Conservation (phyloP, 2,329 filamentous ascomycete species). For the Xylaria sp. region DNA sequence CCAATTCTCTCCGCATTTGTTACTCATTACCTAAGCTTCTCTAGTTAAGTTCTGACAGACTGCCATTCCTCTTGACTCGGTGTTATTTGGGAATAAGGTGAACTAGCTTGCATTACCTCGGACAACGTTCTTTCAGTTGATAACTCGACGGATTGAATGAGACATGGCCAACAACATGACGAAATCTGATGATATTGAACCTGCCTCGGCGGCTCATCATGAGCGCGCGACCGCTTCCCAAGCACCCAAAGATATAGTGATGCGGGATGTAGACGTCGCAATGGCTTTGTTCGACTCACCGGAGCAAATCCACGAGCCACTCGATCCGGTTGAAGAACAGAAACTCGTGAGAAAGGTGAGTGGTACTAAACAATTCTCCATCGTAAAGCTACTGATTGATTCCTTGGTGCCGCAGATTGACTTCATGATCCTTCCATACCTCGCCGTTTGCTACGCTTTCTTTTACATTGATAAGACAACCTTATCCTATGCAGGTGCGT, state of each 20-base stretch:
- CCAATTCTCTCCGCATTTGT: conserved; percentile 15
- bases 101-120: background rate
- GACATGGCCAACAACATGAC: conserved; percentile 2
- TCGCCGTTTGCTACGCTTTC: conserved; percentile 65
- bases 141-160: background rate
- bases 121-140: background rate
- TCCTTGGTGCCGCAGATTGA: conserved; percentile 56
- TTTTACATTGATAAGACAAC: conserved; percentile 64
- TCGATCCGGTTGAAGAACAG: conserved; percentile 41
- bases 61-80: background rate
- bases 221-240: conserved; percentile 21
- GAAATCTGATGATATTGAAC: conserved; percentile 32
- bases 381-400: background rate
- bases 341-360: conserved; percentile 56
- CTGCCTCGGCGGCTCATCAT: conserved; percentile 24
- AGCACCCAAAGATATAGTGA: conserved; percentile 17
- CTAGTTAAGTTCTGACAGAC: background rate
- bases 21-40: background rate
- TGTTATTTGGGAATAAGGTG: background rate
- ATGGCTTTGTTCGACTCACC: conserved; percentile 44
- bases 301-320: conserved; percentile 43
- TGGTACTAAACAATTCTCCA: background rate
- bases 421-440: conserved; percentile 67
- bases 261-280: conserved; percentile 41
- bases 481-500: conserved; percentile 62